Evolutionary conservation across 2,329 filamentous ascomycete genomes (phyloP), one percentile per base, ranked within the genome.

Genomic region (Beauveria brongniartii): DNA sequence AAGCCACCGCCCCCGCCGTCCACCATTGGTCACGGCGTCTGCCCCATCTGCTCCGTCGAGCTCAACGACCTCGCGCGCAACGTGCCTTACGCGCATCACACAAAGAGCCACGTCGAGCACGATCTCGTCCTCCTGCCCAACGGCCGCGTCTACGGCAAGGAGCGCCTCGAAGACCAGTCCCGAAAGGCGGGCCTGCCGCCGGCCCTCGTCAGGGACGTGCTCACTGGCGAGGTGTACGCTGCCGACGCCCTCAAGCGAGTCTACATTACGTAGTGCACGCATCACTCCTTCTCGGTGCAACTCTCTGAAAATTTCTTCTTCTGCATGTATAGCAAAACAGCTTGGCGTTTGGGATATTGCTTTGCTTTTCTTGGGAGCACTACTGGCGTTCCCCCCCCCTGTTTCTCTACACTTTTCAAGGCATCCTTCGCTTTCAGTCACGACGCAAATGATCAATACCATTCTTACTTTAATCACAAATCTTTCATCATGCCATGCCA

Each of bases 41-140:
- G 94, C 68, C 94, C 94, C 3, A 97, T 99, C 70, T 99, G 94
- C 78, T 94, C 89, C 53, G 94, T 89, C 0, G 94, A 99, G 75
- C 83, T 99, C 61, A 97, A 97, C 72, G 90, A 92, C 69, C 82
- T 99, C 40, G 93, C 94, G 2, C 82, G 88, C 56, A 87, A 88
- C 67, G 90, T 99, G 50, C 94, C 94, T 0, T 97, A 97, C 69
- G 94, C 94, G 3, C 90, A 96, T 69, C 94, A 99, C 73, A 92
- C 89, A 34, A 95, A 95, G 79, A 96, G 91, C 71, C 90, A 91
- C 64, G 91, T 97, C 34, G 93, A 96, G 70, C 86, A 85, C 51
- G 92, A 97, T 70, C 83, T 94, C 1, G 82, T 96, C 22, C 82
- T 97, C 48, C 75, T 99, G 61, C 94, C 94, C 26, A 97, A 96